phyloP scores from a whole-genome alignment of 108 stramenopile species.

The Poteriospumella lacustris region DNA sequence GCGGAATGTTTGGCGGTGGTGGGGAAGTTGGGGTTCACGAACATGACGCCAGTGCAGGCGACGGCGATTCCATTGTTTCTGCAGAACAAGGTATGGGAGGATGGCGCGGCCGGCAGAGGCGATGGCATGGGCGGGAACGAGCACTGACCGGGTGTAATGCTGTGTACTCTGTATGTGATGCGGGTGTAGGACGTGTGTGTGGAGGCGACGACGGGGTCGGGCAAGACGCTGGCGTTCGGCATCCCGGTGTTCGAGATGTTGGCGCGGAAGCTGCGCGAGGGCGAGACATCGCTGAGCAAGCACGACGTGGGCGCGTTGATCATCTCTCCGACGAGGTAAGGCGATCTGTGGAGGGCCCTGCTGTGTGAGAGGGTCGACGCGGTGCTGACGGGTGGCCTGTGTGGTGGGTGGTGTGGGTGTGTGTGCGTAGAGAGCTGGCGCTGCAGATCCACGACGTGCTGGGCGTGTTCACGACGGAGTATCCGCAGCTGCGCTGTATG shows the following conservation, averaged over 20 bases:
- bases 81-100: slow-evolving; percentile 58
- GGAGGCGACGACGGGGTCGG: slow-evolving; percentile 89
- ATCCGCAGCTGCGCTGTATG: slow-evolving; percentile 17
- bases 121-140: neutral
- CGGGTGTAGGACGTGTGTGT: slow-evolving; percentile 84
- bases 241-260: slow-evolving; percentile 86
- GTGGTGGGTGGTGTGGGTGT: too few species aligned
- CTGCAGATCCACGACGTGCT: slow-evolving; percentile 51
- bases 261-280: slow-evolving; percentile 35
- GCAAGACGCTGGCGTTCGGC: slow-evolving; percentile 96
- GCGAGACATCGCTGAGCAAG: neutral
- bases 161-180: too few species aligned
- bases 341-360: neutral
- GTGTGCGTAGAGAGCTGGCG: slow-evolving; percentile 47
- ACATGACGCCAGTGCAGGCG: slow-evolving; percentile 81
- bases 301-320: slow-evolving; percentile 47
- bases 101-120: neutral
- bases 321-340: slow-evolving; percentile 51
- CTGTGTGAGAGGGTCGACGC: too few species aligned
- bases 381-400: too few species aligned
- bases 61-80: slow-evolving; percentile 91
- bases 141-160: neutral
- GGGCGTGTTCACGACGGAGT: slow-evolving; percentile 21
- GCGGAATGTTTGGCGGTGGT: too few species aligned
- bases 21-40: too few species aligned